A percentile compares a stretch with the other conserved stretches of the same genome.
Evolutionary conservation across 169 alveolate species (phyloP).

Genomic region (Eimeria maxima): DNA sequence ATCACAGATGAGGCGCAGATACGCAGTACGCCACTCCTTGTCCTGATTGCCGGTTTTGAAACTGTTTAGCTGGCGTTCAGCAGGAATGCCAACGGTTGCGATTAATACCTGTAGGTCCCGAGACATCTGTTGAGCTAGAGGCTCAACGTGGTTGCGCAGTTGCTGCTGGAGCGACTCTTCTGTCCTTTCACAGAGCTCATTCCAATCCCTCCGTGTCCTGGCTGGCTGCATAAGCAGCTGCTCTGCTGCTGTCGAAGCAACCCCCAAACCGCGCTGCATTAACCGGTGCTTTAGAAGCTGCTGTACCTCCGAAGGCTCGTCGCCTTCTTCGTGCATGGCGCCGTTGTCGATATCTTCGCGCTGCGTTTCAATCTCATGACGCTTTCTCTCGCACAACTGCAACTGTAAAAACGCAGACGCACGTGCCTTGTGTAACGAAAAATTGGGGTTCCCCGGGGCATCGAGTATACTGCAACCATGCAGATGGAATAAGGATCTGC

Average conservation of each 20-base stretch:
- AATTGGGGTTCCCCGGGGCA: neutral
- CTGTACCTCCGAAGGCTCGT: slow-evolving; percentile 50
- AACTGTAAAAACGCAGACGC: slow-evolving; percentile 19
- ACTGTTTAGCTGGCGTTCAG: neutral
- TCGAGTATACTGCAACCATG: neutral
- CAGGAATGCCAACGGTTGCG: neutral
- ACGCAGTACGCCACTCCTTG: neutral
- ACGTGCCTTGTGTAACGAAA: neutral
- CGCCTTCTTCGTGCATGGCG: slow-evolving; percentile 30
- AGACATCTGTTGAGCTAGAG: slow-evolving; percentile 2
- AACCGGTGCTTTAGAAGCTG: slow-evolving; percentile 42
- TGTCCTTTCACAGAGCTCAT: slow-evolving; percentile 15
- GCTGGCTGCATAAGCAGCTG: slow-evolving; percentile 59
- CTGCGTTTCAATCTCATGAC: neutral
- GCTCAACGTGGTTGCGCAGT: slow-evolving; percentile 34
- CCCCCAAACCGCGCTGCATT: slow-evolving; percentile 7
- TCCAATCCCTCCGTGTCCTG: slow-evolving; percentile 44
- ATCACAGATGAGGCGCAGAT: slow-evolving; percentile 3
- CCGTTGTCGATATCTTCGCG: slow-evolving; percentile 16
- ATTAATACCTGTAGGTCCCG: slow-evolving; percentile 41
- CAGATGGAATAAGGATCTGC: neutral
- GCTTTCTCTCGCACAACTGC: slow-evolving; percentile 6
- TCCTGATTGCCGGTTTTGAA: neutral
- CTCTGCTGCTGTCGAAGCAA: slow-evolving; percentile 56
- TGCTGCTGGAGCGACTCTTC: slow-evolving; percentile 62